phyloP scores from a whole-genome alignment of 768 basidiomycete genomes.

The Suillus brevipes region DNA sequence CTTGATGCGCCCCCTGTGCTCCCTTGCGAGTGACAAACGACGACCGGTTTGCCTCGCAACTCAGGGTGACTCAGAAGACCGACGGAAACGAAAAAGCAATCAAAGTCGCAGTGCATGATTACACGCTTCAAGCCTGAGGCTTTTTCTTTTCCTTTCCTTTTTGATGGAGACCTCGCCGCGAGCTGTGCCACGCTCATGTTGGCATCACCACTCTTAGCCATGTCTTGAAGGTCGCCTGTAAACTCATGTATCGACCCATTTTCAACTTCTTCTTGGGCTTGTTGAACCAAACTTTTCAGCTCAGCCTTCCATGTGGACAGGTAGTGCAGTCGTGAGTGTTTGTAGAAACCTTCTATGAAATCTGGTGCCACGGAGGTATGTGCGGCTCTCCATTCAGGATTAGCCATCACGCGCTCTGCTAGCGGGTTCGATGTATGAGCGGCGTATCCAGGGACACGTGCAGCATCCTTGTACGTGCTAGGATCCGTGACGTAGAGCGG shows the following conservation, averaged over 20 bases:
- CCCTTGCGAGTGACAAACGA: constrained; percentile 94
- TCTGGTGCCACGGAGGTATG: constrained; percentile 85
- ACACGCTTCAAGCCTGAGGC: constrained; percentile 54
- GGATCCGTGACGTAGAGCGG: constrained; percentile 45
- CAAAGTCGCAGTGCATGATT: constrained; percentile 94
- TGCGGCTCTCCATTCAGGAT: constrained; percentile 82
- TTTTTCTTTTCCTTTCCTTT: constrained; percentile 53
- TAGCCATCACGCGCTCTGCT: constrained; percentile 77
- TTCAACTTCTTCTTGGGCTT: constrained; percentile 76
- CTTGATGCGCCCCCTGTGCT: constrained; percentile 68
- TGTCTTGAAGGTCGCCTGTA: neutral
- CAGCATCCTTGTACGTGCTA: constrained; percentile 41
- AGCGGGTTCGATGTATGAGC: constrained; percentile 64
- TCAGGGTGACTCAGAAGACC: constrained; percentile 79
- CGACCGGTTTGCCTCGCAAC: constrained; percentile 83
- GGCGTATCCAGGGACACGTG: constrained; percentile 64
- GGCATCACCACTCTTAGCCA: constrained; percentile 24
- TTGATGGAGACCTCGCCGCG: constrained; percentile 47
- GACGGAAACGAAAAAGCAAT: constrained; percentile 96
- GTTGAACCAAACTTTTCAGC: constrained; percentile 71
- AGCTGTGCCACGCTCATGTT: constrained; percentile 58
- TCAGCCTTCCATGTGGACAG: constrained; percentile 92
- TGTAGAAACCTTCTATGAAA: constrained; percentile 84
- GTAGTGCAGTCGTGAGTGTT: constrained; percentile 91
- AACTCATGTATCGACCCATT: constrained; percentile 22